phyloP scores from a whole-genome alignment of 768 basidiomycete species.

The Imleria badia region DNA sequence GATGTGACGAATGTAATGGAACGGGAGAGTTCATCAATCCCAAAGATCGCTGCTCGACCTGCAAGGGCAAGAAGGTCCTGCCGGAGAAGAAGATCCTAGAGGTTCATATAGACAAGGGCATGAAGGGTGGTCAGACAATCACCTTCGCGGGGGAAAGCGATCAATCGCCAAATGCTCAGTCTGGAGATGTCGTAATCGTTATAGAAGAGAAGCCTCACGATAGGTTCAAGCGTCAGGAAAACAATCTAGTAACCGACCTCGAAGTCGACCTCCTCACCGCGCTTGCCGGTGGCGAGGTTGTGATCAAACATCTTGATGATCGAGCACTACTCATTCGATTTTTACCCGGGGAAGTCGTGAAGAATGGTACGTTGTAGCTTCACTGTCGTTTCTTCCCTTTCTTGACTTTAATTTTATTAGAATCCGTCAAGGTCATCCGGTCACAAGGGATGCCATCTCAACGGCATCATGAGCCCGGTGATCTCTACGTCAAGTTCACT shows the following conservation, averaged over 20 bases:
- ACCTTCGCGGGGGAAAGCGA: conserved; percentile 89
- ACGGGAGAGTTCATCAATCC: conserved; percentile 93
- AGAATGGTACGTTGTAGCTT: conserved; percentile 69
- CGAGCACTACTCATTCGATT: conserved; percentile 82
- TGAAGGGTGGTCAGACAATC: conserved; percentile 92
- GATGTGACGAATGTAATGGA: conserved; percentile 90
- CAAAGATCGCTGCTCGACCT: conserved; percentile 89
- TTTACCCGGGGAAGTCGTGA: conserved; percentile 86
- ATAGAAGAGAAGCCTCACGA: conserved; percentile 93
- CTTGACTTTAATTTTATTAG: conserved; percentile 39
- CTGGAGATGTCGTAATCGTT: conserved; percentile 94
- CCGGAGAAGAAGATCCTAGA: conserved; percentile 97
- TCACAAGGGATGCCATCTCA: conserved; percentile 99
- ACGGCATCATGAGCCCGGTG: conserved; percentile 95
- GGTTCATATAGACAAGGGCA: conserved; percentile 97
- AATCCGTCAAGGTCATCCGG: conserved; percentile 84
- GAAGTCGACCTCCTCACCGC: conserved; percentile 94
- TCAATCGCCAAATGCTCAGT: conserved; percentile 82
- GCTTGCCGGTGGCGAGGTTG: conserved; percentile 86
- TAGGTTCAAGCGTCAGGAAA: conserved; percentile 83
- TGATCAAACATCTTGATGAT: conserved; percentile 92
- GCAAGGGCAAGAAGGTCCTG: conserved; percentile 93
- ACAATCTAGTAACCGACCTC: conserved; percentile 82
- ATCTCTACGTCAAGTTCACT: conserved; percentile 82
- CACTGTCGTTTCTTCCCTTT: background rate